A percentile compares a stretch with the other conserved stretches of the same genome.
These are phyloP conservation scores for Debaryomyces sp. DNA, from an alignment of 1,139 yeast species.

Conservation along the genomic window DNA sequence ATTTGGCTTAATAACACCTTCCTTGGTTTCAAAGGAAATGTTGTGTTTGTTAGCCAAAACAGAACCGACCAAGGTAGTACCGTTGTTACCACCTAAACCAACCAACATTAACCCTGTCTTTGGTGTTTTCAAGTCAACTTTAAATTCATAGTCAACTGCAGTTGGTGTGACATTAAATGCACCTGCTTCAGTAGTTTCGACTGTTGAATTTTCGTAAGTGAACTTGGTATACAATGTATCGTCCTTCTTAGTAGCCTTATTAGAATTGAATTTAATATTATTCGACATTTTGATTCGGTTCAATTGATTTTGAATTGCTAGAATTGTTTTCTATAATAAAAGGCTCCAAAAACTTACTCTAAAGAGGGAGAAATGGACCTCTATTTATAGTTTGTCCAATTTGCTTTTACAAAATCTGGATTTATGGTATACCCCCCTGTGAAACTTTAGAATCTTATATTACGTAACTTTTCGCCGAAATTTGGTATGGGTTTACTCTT, in stretches of 20 bases:
- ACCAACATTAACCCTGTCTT: conserved; percentile 89
- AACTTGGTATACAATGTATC: conserved; percentile 68
- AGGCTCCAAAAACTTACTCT: neutral
- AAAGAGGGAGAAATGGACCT: conserved; percentile 1
- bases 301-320: neutral
- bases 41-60: conserved; percentile 83
- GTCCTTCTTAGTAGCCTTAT: conserved; percentile 60
- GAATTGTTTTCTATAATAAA: neutral
- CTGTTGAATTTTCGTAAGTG: conserved; percentile 43
- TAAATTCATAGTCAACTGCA: conserved; percentile 76
- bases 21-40: conserved; percentile 78
- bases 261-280: conserved; percentile 60
- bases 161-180: conserved; percentile 71
- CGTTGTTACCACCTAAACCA: conserved; percentile 97
- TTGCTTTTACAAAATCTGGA: neutral
- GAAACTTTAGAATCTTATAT: neutral
- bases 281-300: conserved; percentile 12
- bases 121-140: conserved; percentile 80
- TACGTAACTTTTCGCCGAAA: conserved; percentile 8
- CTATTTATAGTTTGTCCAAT: conserved; percentile 9
- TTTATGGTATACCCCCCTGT: neutral
- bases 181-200: conserved; percentile 53
- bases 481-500: conserved; percentile 1
- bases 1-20: conserved; percentile 78
- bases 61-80: conserved; percentile 87